phyloP scores from a whole-genome alignment of 2,329 filamentous ascomycete species.

The Pyrenophora teres region DNA sequence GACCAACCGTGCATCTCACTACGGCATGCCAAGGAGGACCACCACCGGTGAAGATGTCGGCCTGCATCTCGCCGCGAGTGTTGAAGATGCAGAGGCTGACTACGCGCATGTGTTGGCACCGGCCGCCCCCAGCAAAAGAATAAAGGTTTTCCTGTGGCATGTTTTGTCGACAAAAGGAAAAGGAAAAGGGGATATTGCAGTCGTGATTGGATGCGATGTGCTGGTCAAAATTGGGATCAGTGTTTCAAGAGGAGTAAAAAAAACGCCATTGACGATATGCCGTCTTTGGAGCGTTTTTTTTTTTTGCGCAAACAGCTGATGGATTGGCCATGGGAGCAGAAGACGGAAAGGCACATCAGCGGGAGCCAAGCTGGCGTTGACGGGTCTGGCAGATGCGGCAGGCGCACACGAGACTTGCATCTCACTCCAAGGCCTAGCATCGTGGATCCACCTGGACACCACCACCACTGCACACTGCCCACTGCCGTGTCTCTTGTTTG shows the following conservation, averaged over 20 bases:
- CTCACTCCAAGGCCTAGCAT: background rate
- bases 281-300: background rate
- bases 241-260: background rate
- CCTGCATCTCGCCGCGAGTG: background rate
- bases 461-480: background rate
- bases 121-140: background rate
- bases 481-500: background rate
- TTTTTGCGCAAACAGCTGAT: background rate
- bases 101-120: background rate
- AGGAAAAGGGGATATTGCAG: background rate
- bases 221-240: background rate
- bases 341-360: background rate
- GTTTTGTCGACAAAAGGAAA: too few species aligned
- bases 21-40: background rate
- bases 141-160: background rate
- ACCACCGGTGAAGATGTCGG: background rate
- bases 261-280: background rate
- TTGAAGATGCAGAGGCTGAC: background rate
- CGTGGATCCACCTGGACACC: background rate
- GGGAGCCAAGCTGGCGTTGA: slow-evolving; percentile 5
- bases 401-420: slow-evolving; percentile 6
- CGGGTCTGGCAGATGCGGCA: slow-evolving; percentile 7
- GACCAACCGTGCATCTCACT: background rate
- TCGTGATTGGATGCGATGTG: background rate
- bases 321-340: slow-evolving; percentile 6